A percentile compares a stretch with the other conserved stretches of the same genome.
Conservation (phyloP, 495 filamentous ascomycete genomes). For the Neurospora sp. region DNA sequence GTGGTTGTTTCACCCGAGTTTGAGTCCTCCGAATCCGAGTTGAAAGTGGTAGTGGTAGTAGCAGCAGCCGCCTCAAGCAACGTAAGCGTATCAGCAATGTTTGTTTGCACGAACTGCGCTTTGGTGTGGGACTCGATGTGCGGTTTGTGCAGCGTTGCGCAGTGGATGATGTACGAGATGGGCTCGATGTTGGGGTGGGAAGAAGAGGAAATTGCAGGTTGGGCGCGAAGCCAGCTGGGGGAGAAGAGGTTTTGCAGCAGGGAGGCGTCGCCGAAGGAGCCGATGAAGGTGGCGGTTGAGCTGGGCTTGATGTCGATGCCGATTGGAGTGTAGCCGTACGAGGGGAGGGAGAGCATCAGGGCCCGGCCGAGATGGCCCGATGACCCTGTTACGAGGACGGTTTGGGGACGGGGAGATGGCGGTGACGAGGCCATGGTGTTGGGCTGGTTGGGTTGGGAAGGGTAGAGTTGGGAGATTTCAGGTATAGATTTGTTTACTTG, state of each 20-base stretch:
- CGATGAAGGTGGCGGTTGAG: slow-evolving; percentile 11
- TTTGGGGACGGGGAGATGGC: not conserved
- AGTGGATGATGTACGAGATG: slow-evolving; percentile 18
- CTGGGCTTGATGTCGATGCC: slow-evolving; percentile 20
- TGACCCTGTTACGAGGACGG: slow-evolving; percentile 23
- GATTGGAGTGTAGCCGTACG: slow-evolving; percentile 13
- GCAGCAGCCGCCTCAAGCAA: slow-evolving; percentile 11
- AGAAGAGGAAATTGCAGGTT: not conserved
- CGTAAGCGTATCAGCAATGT: slow-evolving; percentile 14
- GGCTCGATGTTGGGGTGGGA: slow-evolving; percentile 1
- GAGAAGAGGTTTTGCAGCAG: slow-evolving; percentile 12
- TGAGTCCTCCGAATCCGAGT: not conserved
- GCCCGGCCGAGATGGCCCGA: slow-evolving; percentile 23
- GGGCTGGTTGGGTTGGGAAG: not conserved
- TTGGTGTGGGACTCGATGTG: slow-evolving; percentile 18
- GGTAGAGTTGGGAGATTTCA: too few species aligned
- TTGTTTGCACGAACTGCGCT: slow-evolving; percentile 16
- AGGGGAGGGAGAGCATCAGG: slow-evolving; percentile 17
- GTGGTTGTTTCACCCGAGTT: not conserved
- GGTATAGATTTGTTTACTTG: not conserved
- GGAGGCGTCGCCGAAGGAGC: slow-evolving; percentile 11
- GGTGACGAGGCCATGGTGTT: not conserved
- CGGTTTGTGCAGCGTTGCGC: slow-evolving; percentile 24
- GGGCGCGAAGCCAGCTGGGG: not conserved
- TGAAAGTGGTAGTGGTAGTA: not conserved